These are phyloP conservation scores for Russula abietina DNA, from an alignment of 768 basidiomycete species.

Conservation along the genomic window DNA sequence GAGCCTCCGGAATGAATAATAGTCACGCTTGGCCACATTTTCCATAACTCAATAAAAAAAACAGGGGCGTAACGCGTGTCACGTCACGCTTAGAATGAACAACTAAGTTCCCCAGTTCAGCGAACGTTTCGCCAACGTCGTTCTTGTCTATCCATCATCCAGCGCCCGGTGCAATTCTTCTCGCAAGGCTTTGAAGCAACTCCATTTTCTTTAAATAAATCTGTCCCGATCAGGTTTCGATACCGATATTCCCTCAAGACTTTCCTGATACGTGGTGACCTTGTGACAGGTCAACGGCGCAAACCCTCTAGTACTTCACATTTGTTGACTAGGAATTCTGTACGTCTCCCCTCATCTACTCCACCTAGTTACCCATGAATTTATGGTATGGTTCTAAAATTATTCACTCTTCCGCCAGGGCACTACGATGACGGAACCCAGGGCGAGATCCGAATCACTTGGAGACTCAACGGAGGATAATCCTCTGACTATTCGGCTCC, in stretches of 20 bases:
- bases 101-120: constrained; percentile 28
- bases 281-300: constrained; percentile 10
- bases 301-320: constrained; percentile 1
- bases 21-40: neutral
- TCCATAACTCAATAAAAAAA: neutral
- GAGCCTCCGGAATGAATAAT: neutral
- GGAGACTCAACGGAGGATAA: constrained; percentile 33
- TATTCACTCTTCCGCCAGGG: constrained; percentile 4
- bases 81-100: constrained; percentile 28
- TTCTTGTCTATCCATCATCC: constrained; percentile 19
- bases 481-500: constrained; percentile 57
- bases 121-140: constrained; percentile 22
- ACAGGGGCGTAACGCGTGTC: constrained; percentile 23
- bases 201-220: constrained; percentile 1
- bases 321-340: constrained; percentile 12
- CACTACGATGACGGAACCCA: constrained; percentile 20
- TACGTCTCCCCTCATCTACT: constrained; percentile 1
- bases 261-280: constrained; percentile 13
- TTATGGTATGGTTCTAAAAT: constrained; percentile 3
- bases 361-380: neutral
- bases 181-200: neutral
- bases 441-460: constrained; percentile 32
- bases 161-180: constrained; percentile 10
- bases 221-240: constrained; percentile 17
- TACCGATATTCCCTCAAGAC: neutral